phyloP scores from a whole-genome alignment of 148 eudicot genomes.

The Rhododendron ferrugineum region DNA sequence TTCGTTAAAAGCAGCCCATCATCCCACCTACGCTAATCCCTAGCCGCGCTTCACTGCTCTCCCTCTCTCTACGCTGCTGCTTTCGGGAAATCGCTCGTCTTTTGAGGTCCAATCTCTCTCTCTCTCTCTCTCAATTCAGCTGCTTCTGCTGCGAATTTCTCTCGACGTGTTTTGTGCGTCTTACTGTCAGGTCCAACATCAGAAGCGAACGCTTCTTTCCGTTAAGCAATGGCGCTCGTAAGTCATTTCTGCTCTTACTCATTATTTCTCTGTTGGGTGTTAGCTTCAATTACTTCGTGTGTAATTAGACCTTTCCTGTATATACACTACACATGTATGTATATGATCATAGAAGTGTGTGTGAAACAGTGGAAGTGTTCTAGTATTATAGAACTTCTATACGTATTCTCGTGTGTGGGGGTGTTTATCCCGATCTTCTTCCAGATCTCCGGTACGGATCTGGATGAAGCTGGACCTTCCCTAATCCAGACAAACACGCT shows the following conservation, averaged over 20 bases:
- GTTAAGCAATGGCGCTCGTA: slow-evolving; percentile 17
- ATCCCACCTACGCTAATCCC: neutral
- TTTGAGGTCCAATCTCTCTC: neutral
- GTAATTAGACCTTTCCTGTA: neutral
- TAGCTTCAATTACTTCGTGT: neutral
- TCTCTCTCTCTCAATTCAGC: neutral
- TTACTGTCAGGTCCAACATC: slow-evolving; percentile 4
- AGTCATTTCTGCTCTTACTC: neutral
- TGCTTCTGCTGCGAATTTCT: neutral
- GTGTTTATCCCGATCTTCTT: no score
- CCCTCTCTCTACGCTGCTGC: neutral
- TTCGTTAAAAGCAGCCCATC: no score
- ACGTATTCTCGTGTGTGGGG: neutral
- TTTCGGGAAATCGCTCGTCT: slow-evolving; percentile 5
- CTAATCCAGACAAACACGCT: no score
- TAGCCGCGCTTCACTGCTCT: neutral
- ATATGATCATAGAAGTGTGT: neutral
- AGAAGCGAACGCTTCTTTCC: neutral
- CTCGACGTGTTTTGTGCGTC: neutral
- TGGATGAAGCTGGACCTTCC: no score
- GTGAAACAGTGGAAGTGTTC: neutral
- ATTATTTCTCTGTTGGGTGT: neutral
- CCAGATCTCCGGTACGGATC: no score
- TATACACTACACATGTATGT: neutral
- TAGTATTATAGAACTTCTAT: no score